phyloP scores from a whole-genome alignment of 306 rosid species.

The Citrullus colocynthis region DNA sequence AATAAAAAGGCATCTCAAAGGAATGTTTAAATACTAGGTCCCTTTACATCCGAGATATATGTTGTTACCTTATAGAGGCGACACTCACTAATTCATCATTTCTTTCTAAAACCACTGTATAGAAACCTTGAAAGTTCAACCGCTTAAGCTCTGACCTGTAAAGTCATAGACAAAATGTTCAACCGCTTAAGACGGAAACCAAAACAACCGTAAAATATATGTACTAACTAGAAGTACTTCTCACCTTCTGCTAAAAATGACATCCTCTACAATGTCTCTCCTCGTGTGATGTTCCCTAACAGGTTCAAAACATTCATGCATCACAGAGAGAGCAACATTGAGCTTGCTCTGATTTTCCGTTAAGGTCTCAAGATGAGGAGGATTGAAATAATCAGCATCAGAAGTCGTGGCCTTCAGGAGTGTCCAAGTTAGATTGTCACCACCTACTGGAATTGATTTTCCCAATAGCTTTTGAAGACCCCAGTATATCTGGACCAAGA shows the following conservation, averaged over 20 bases:
- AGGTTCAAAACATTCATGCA: slow-evolving; percentile 93
- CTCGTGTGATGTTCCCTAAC: slow-evolving; percentile 40
- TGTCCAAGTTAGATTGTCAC: slow-evolving; percentile 57
- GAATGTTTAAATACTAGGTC: neutral
- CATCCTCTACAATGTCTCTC: slow-evolving; percentile 59
- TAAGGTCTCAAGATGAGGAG: slow-evolving; percentile 12
- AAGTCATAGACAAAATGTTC: slow-evolving; percentile 4
- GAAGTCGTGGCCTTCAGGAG: slow-evolving; percentile 31
- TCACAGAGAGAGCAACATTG: slow-evolving; percentile 58
- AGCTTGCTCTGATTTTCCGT: slow-evolving; percentile 56
- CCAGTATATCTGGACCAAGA: slow-evolving; percentile 33
- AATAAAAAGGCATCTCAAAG: slow-evolving; percentile 5
- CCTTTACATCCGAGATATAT: neutral
- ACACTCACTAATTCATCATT: slow-evolving; percentile 66
- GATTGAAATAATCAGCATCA: slow-evolving; percentile 12
- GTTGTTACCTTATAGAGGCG: slow-evolving; percentile 64
- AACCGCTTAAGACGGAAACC: neutral
- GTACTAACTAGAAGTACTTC: slow-evolving; percentile 17
- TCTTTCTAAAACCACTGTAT: slow-evolving; percentile 56
- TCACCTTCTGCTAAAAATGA: slow-evolving; percentile 58
- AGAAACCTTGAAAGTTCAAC: slow-evolving; percentile 68
- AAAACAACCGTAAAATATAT: neutral
- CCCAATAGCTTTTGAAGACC: slow-evolving; percentile 44
- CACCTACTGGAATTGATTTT: slow-evolving; percentile 34
- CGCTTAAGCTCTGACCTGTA: slow-evolving; percentile 70